Evolutionary conservation across 2,329 filamentous ascomycete species (phyloP), one percentile per base, ranked within the genome.

Genomic region (Aspergillus pseudoviridinutans): DNA sequence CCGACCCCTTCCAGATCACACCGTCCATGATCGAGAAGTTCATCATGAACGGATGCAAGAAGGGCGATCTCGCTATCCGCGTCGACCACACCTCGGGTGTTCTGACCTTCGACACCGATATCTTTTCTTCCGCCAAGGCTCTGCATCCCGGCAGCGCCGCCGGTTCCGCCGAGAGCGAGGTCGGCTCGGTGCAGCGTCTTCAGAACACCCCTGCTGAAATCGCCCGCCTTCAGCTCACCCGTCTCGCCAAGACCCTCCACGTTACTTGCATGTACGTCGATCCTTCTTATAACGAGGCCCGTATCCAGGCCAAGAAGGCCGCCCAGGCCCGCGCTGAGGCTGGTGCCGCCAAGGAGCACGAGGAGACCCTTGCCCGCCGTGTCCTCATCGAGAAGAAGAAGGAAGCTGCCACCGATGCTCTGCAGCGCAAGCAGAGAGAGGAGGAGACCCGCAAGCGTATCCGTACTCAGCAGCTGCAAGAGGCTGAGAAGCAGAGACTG

Each of bases 11-110:
- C 84, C 89, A 97, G 78, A 92, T 97, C 65, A 89, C 85, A 62
- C 87, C 90, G 54, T 87, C 88, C 64, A 96, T 91, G 61, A 95
- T 99, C 65, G 94, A 99, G 82, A 99, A 97, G 81, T 99, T 99
- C 83, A 97, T 99, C 83, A 99, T 99, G 94, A 99, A 99, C 77
- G 94, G 94, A 63, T 97, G 96, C 85, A 99, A 99, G 87, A 99
- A 99, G 85, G 94, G 94, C 57, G 94, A 99, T 69, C 84, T 99
- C 49, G 90, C 94, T 54, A 95, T 99, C 68, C 92, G 94, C 61
- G 91, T 97, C 78, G 91, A 97, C 73, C 94, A 99, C 73, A 92
- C 92, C 61, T 93, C 92, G 54, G 92, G 94, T 59, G 90, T 97
- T 51, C 85, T 99, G 59, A 97, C 92, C 74, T 99, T 99, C 68